Evolutionary conservation across 768 basidiomycete genomes (phyloP).

Genomic region (Phaffia australis): DNA sequence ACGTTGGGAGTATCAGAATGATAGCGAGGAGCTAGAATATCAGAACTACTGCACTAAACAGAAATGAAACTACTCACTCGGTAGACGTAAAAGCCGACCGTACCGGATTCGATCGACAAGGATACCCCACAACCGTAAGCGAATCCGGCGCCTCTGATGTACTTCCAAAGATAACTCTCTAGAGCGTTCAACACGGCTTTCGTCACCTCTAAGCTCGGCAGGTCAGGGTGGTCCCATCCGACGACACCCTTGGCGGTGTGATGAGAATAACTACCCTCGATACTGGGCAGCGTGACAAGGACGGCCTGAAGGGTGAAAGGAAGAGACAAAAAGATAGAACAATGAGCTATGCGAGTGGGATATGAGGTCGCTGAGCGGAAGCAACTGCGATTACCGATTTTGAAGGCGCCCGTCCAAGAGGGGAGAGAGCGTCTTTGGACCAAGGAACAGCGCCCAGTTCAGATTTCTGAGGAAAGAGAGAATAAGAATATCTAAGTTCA

Average conservation of each 20-base stretch:
- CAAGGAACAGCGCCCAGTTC: conserved; percentile 57
- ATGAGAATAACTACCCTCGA: conserved; percentile 79
- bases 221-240: conserved; percentile 71
- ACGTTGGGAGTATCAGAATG: conserved; percentile 6
- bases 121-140: conserved; percentile 81
- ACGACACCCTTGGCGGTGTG: conserved; percentile 67
- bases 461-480: conserved; percentile 30
- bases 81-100: conserved; percentile 65
- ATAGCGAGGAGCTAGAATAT: not conserved
- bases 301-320: conserved; percentile 59
- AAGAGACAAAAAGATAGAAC: conserved; percentile 43
- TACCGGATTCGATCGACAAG: conserved; percentile 65
- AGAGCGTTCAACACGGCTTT: conserved; percentile 79
- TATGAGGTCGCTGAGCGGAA: not conserved
- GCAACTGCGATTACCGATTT: conserved; percentile 3
- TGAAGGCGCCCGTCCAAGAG: conserved; percentile 6
- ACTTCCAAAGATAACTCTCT: conserved; percentile 48
- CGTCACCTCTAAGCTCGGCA: conserved; percentile 74
- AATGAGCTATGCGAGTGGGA: conserved; percentile 4
- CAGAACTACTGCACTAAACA: not conserved
- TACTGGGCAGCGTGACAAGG: conserved; percentile 79
- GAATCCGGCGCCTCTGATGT: conserved; percentile 84
- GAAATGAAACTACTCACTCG: conserved; percentile 38
- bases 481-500: not conserved
- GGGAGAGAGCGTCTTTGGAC: conserved; percentile 51